Conservation (phyloP, 1,284 basidiomycete species). For the Mycosarcoma maydis region DNA sequence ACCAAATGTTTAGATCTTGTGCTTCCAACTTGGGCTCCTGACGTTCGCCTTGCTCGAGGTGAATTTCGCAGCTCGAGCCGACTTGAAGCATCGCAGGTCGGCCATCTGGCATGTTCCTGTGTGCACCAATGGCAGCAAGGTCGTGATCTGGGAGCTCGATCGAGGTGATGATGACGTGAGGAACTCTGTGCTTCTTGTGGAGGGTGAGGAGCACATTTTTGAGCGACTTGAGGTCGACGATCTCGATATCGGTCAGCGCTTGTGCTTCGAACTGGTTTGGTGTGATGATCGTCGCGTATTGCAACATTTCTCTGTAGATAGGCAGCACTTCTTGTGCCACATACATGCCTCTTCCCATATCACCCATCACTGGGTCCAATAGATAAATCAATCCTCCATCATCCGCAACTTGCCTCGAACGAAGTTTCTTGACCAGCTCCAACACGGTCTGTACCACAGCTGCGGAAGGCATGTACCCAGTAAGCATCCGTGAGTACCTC, state of each 20-base stretch:
- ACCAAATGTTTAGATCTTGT: slow-evolving; percentile 68
- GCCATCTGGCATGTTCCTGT: slow-evolving; percentile 34
- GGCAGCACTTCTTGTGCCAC: slow-evolving; percentile 88
- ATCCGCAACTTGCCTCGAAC: slow-evolving; percentile 66
- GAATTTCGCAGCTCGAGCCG: slow-evolving; percentile 63
- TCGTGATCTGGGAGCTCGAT: slow-evolving; percentile 70
- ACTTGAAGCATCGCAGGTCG: slow-evolving; percentile 59
- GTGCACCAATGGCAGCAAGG: slow-evolving; percentile 42
- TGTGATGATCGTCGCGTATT: slow-evolving; percentile 86
- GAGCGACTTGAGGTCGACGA: slow-evolving; percentile 76
- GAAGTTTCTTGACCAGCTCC: slow-evolving; percentile 74
- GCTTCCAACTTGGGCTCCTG: slow-evolving; percentile 1
- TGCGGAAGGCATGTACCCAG: slow-evolving; percentile 84
- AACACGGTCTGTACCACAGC: slow-evolving; percentile 79
- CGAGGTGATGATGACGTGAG: slow-evolving; percentile 90
- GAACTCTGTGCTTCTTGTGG: slow-evolving; percentile 79
- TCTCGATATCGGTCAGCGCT: slow-evolving; percentile 69
- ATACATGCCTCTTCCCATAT: slow-evolving; percentile 73
- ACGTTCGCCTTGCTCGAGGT: slow-evolving; percentile 18
- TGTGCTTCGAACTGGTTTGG: slow-evolving; percentile 99
- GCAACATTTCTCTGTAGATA: slow-evolving; percentile 82
- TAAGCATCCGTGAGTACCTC: slow-evolving; percentile 57
- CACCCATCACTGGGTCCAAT: slow-evolving; percentile 77
- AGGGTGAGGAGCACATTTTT: slow-evolving; percentile 77
- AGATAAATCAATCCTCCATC: slow-evolving; percentile 76